Base-by-base conservation (phyloP, 495 filamentous ascomycete species). In the Pyrenula aspistea region DNA sequence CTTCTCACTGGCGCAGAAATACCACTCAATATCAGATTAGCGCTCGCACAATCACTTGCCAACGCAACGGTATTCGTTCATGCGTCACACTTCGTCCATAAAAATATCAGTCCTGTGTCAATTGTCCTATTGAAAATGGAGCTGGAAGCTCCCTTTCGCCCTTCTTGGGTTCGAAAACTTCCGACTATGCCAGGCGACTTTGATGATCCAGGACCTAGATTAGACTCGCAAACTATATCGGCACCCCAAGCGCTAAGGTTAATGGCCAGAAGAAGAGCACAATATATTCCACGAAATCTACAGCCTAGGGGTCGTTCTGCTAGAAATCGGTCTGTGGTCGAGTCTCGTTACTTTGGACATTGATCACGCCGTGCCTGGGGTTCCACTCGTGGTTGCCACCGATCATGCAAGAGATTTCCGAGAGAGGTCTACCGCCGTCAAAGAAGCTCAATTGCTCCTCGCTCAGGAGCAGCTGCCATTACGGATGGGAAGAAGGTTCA, bases 401-500 rank as follows among this genome's bases (percentile, higher is more conserved):
- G n/a, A 60, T 55, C 3, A 51, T 49, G 22, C 23, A 48, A 12
- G 8, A 25, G 19, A 8, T 62, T 4, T 2, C 12, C 12, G 53
- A 22, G 50, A 62, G 47, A 12, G 52, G 57, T 22, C 57, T 48
- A 24, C 24, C 21, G 11, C 21, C 12, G 4, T 78, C 56, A 77
- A 81, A 53, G 59, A 66, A 10, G 47, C 57, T 15, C 61, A 83
- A 2, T 51, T 82, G 1, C 12, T 53, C 12, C 58, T 77, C 51
- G 76, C 78, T 0, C 56, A 55, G 36, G 42, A 62, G 0, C 15
- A 57, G 24, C 61, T 85, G 12, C 74, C 75, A 8, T 36, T 24
- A 0, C 42, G 56, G 3, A 82, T 83, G 75, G 81, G 82, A 19
- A 60, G 62, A 15, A 71, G 51, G 57, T 84, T 83, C 52, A 67